Base-by-base conservation (phyloP, 192 early-diverging fungal species). In the Entophlyctis helioformis region DNA sequence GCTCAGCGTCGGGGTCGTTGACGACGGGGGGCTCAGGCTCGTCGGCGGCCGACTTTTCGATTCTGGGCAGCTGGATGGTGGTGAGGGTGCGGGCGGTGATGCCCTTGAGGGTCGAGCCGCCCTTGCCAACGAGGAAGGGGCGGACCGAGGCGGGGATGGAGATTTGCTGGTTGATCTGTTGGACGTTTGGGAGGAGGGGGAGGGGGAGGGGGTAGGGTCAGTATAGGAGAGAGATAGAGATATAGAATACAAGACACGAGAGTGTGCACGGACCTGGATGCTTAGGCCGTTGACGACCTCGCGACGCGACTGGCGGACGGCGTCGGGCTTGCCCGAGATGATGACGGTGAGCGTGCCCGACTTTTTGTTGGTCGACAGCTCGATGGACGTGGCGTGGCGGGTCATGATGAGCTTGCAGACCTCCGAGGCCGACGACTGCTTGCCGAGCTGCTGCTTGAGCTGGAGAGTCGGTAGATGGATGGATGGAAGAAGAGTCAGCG, bases 91-190 rank as follows among this genome's bases (percentile, higher is more conserved):
- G 76, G 7, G 51, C 51, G 48, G 79, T 82, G 38, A 98, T 81
- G 15, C 57, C 59, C 57, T 84, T 76, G 36, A 96, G 66, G 18
- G 82, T 87, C 28, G 72, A 61, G 29, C 91, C 91, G 44, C 82
- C 80, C 36, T 81, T 57, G 39, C 95, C 95, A 21, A 94, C 66
- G 29, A 98, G 71, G 61, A 77, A 80, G 10, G 83, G 76, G 35
- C 90, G 81, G 16, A 77, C 86, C 24, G 80, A 80, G 19, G 79
- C 66, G 12, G 95, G 95, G 16, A 97, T 78, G 9, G 60, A 52
- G 1, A 87, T 34, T 16, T 60, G 49, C 42, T 72, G 60, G 35
- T 58, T 73, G 39, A 66, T 53, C 68, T 64, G 27, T 51, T 13
- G 48, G n/a, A 21, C 39, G 39, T 44, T 22, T 50, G 10, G 21